Base-by-base conservation (phyloP, 345 rosid species). In the Salix udensis region DNA sequence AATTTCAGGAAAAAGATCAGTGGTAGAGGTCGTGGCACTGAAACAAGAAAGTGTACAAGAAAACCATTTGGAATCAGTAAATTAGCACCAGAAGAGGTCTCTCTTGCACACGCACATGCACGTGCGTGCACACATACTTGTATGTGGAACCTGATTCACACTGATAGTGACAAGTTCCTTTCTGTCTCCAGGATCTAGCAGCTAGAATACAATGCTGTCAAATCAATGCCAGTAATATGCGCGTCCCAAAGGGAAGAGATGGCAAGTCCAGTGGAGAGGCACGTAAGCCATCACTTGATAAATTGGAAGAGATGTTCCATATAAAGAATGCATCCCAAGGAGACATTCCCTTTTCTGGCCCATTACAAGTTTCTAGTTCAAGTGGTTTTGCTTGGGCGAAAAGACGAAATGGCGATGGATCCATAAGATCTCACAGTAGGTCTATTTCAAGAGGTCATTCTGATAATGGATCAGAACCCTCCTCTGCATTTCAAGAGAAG, bases 371-470 rank as follows among this genome's bases (percentile, higher is more conserved):
- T 76, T 86, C 97, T 67, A 78, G 85, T 34, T 95, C 98, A 46
- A 91, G 90, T 79, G 97, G 98, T 80, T 95, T 95, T 86, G 93
- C 94, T 65, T 93, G 99, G 99, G 99, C 93, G 36, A 93, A 84
- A 84, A 85, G 94, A 69, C 86, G 81, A 80, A 96, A 86, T 77
- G 93, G 89, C 73, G 90, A 90, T 24, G 83, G 85, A 77, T 84
- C 87, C 24, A 37, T 64, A 76, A 86, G 87, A 80, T 86, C 92
- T 42, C 88, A 90, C 79, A 80, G 65, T 62, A 83, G 92, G 76
- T 88, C 97, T 36, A 84, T 70, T 66, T 93, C 98, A 44, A 89
- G 88, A 86, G 86, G 94, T 78, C 87, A 85, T 73, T 65, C 84
- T 67, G 79, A 62, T 78, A 89, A 86, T 80, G 82, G 79, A 68